Base-by-base conservation (phyloP, 495 filamentous ascomycete species). In the Achaetomiella virescens region DNA sequence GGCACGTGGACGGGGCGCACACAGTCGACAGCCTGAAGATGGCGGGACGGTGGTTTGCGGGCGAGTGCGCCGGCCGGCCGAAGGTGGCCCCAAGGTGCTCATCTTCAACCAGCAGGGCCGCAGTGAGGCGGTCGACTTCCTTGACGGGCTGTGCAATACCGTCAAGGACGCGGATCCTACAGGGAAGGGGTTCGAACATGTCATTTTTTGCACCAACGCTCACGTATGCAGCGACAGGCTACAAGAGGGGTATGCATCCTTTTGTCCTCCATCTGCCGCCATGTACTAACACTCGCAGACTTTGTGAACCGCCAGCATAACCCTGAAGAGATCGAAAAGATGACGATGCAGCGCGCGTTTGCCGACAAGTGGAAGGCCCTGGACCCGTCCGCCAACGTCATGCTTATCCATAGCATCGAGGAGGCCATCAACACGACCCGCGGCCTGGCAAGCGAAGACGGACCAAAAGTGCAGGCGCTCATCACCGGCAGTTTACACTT, bases 81-180 rank as follows among this genome's bases (percentile, higher is more conserved):
- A 25, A 0, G 38, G 10, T 6, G 71, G 72, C 0, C 68, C 68
- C 10, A 78, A 84, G n/a, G 82, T 91, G 48, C 74, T 98, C 51
- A 83, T 98, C 48, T 98, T 97, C 79, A 98, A 98, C 71, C 93
- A 98, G 63, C 92, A 97, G 65, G 90, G 86, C 11, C 85, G 91
- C 17, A 80, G 86, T 49, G 89, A 91, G n/a, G 85, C 86, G 10
- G 70, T 78, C 12, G 78, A 82, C 1, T 83, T 95, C 18, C 79
- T 91, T 58, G 72, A 78, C 22, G 84, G 83, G 1, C 78, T 97
- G 31, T 66, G 81, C 33, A 68, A 74, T 4, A 77, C 83, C 0
- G 71, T 88, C 1, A 66, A 74, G 52, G 61, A 65, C 10, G 69
- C 71, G 7, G 68, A 78, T 10, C 62, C 61, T 9, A 35, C 56